Percentiles rank a stretch among this genome's conserved stretches.
Conservation (phyloP, 345 rosid species). For the Firmiana major region DNA sequence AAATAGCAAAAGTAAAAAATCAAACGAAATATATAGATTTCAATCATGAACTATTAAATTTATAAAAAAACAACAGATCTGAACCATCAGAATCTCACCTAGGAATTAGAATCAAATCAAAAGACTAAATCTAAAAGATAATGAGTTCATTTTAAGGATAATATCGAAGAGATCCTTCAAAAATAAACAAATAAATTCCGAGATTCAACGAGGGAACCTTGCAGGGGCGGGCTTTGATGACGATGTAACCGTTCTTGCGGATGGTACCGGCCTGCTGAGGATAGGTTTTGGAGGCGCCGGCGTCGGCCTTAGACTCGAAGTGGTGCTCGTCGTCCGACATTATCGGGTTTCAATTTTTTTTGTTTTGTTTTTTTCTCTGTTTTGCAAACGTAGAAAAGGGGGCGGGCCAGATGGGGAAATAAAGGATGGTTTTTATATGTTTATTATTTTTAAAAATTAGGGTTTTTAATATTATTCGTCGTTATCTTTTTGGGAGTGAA, state of each 20-base stretch:
- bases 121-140: not conserved
- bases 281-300: conserved; percentile 20
- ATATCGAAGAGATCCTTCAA: not conserved
- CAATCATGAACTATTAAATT: not conserved
- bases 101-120: not conserved
- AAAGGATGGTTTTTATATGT: not conserved
- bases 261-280: conserved; percentile 22
- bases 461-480: no score
- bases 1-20: not conserved
- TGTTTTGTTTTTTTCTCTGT: not conserved
- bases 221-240: conserved; percentile 20
- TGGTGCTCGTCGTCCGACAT: conserved; percentile 24
- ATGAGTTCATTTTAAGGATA: not conserved
- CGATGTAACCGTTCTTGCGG: conserved; percentile 23
- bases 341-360: not conserved
- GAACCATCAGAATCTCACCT: not conserved
- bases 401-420: not conserved
- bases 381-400: not conserved
- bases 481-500: no score
- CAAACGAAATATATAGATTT: not conserved
- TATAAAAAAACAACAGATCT: not conserved
- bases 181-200: not conserved
- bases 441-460: not conserved
- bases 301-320: conserved; percentile 20
- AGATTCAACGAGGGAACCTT: not conserved